phyloP scores from a whole-genome alignment of 2,329 filamentous ascomycete genomes.

The Anthostomella pinea region DNA sequence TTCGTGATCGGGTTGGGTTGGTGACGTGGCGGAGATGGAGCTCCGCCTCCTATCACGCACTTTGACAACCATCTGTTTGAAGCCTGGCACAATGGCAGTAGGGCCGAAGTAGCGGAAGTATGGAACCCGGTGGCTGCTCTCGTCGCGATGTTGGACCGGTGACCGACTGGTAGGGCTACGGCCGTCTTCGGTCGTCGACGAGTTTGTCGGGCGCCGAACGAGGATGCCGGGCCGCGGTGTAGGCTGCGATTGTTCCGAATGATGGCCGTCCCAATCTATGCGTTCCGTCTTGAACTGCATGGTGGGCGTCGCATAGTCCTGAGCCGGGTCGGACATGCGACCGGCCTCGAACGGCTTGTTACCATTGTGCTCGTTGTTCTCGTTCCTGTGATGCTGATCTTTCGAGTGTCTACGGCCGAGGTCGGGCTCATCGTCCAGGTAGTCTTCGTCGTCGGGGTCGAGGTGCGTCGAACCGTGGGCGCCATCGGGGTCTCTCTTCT shows the following conservation, averaged over 20 bases:
- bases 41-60: constrained; percentile 65
- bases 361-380: constrained; percentile 23
- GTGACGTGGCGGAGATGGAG: constrained; percentile 55
- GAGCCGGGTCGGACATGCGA: constrained; percentile 24
- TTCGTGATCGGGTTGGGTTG: constrained; percentile 43
- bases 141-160: constrained; percentile 46
- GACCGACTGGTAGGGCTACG: constrained; percentile 41
- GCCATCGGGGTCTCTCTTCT: constrained; percentile 35
- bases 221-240: constrained; percentile 24
- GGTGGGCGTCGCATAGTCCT: constrained; percentile 20
- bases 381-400: constrained; percentile 10
- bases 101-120: constrained; percentile 91
- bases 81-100: constrained; percentile 86
- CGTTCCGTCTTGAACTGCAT: constrained; percentile 29
- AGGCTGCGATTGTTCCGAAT: constrained; percentile 21
- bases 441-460: constrained; percentile 38
- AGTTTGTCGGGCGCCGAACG: constrained; percentile 27
- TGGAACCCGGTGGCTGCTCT: constrained; percentile 64
- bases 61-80: constrained; percentile 87
- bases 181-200: constrained; percentile 40
- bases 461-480: constrained; percentile 23
- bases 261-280: constrained; percentile 30
- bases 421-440: constrained; percentile 32
- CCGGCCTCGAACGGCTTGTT: constrained; percentile 24
- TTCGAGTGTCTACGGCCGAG: constrained; percentile 26